Conservation (phyloP, 1,284 basidiomycete genomes). For the Pyrrhoderma lamaoense region DNA sequence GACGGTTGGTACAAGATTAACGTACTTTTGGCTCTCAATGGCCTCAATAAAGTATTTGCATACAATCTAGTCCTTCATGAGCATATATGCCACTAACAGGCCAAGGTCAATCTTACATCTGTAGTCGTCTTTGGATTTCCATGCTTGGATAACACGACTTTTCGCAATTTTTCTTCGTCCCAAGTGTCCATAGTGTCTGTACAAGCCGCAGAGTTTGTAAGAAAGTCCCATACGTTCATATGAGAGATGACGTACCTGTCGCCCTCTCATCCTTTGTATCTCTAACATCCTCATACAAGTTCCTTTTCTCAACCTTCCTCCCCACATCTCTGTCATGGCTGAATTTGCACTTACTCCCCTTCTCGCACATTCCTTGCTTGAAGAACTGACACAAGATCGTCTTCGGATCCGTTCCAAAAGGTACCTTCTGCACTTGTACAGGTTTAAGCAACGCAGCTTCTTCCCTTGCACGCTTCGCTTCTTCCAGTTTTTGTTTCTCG, state of each 20-base stretch:
- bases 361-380: slow-evolving; percentile 86
- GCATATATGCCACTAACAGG: neutral
- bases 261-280: slow-evolving; percentile 77
- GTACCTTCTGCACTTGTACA: slow-evolving; percentile 79
- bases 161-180: slow-evolving; percentile 90
- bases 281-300: slow-evolving; percentile 88
- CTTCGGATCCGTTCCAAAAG: slow-evolving; percentile 95
- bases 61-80: slow-evolving; percentile 62
- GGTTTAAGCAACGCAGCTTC: slow-evolving; percentile 77
- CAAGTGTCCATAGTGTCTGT: slow-evolving; percentile 96
- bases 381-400: slow-evolving; percentile 83
- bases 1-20: slow-evolving; percentile 22
- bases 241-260: slow-evolving; percentile 62
- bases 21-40: slow-evolving; percentile 86
- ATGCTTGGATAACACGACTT: slow-evolving; percentile 82
- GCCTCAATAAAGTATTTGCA: slow-evolving; percentile 98
- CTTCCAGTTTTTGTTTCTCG: slow-evolving; percentile 72
- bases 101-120: slow-evolving; percentile 51
- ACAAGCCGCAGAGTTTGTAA: slow-evolving; percentile 7
- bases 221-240: too few species aligned
- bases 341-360: slow-evolving; percentile 92
- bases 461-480: slow-evolving; percentile 81
- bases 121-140: slow-evolving; percentile 91
- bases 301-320: slow-evolving; percentile 93
- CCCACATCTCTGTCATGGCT: slow-evolving; percentile 88